Percentiles rank a stretch among this genome's conserved stretches.
phyloP scores from a whole-genome alignment of 2,329 filamentous ascomycete species.

The Plectosphaerella plurivora region DNA sequence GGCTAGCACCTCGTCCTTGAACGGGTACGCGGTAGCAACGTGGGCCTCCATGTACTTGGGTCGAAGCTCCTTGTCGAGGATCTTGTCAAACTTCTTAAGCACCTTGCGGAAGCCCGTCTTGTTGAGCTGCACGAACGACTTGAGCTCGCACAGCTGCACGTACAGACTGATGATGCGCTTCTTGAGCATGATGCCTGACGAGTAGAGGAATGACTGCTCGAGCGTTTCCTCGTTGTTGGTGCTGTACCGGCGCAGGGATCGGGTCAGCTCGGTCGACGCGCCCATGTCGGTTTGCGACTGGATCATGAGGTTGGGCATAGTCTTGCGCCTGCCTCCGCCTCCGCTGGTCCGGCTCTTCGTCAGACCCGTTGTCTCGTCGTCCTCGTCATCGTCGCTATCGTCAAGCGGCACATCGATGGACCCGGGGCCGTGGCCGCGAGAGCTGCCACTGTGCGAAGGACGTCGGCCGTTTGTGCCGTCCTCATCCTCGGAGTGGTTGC shows the following conservation, averaged over 20 bases:
- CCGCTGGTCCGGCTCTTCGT: conserved; percentile 39
- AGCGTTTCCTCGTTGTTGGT: conserved; percentile 71
- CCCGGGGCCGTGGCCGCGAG: conserved; percentile 35
- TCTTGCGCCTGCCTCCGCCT: conserved; percentile 28
- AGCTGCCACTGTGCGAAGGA: background rate
- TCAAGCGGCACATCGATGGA: conserved; percentile 54
- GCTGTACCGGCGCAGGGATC: conserved; percentile 58
- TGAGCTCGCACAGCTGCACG: conserved; percentile 89
- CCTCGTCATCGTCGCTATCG: conserved; percentile 62
- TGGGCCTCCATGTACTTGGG: conserved; percentile 67
- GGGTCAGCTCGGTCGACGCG: conserved; percentile 56
- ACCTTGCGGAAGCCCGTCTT: conserved; percentile 95
- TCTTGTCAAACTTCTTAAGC: conserved; percentile 98
- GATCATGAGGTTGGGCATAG: conserved; percentile 27
- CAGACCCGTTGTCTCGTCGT: conserved; percentile 53
- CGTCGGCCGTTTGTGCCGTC: conserved; percentile 11
- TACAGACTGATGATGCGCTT: conserved; percentile 85
- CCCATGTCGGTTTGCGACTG: conserved; percentile 52
- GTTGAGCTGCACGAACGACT: conserved; percentile 94
- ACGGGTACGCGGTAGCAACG: conserved; percentile 78
- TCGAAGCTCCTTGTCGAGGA: conserved; percentile 76
- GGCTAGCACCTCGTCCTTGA: conserved; percentile 67
- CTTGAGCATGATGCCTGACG: conserved; percentile 79
- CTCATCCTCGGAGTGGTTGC: conserved; percentile 50
- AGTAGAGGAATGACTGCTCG: conserved; percentile 65